Conservation (phyloP, 2,329 filamentous ascomycete species). For the Huntiella savannae region DNA sequence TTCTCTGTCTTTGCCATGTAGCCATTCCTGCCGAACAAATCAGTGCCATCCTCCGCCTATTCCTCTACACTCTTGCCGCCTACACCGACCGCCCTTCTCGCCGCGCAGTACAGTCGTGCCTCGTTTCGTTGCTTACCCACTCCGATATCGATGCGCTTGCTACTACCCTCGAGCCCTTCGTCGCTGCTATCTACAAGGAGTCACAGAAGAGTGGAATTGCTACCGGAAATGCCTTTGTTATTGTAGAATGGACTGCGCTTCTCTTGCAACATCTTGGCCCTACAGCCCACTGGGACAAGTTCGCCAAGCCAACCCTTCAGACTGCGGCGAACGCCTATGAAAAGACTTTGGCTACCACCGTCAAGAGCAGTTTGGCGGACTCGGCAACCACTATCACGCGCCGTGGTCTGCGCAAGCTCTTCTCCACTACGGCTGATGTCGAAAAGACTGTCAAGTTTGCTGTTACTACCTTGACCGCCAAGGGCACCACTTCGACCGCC, state of each 20-base stretch:
- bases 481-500: slow-evolving; percentile 41
- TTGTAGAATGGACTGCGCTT: slow-evolving; percentile 76
- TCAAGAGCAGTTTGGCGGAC: slow-evolving; percentile 45
- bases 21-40: slow-evolving; percentile 31
- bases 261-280: slow-evolving; percentile 53
- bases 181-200: slow-evolving; percentile 50
- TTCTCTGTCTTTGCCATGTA: slow-evolving; percentile 14
- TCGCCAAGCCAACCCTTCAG: slow-evolving; percentile 44
- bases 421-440: slow-evolving; percentile 37
- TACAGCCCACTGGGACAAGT: slow-evolving; percentile 42
- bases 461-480: slow-evolving; percentile 49
- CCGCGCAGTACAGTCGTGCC: slow-evolving; percentile 62
- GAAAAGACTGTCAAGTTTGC: slow-evolving; percentile 42
- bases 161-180: slow-evolving; percentile 42
- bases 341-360: slow-evolving; percentile 48
- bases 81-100: slow-evolving; percentile 77
- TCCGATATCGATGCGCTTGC: slow-evolving; percentile 28
- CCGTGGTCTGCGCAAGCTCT: slow-evolving; percentile 57
- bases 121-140: slow-evolving; percentile 46
- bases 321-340: slow-evolving; percentile 59
- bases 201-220: slow-evolving; percentile 61
- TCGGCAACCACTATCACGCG: slow-evolving; percentile 63
- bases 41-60: slow-evolving; percentile 42
- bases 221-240: slow-evolving; percentile 61
- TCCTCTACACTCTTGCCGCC: slow-evolving; percentile 74